These are phyloP conservation scores for Rhodomyrtus tomentosa DNA, from an alignment of 345 rosid genomes.

Conservation along the genomic window DNA sequence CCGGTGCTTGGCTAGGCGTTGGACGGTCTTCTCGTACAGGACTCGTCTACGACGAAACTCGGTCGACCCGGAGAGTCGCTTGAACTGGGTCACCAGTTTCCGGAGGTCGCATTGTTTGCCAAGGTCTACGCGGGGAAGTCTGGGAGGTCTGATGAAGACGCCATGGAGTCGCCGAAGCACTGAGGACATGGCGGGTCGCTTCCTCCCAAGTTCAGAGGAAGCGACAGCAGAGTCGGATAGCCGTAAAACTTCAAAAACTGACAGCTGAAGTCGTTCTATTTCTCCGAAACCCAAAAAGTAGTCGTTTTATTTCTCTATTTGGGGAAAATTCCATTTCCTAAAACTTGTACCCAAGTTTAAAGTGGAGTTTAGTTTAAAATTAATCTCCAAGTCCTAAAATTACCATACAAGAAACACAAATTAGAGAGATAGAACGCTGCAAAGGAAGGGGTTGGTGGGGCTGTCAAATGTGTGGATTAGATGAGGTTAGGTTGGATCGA, in stretches of 20 bases:
- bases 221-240: background rate
- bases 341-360: no score
- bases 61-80: background rate
- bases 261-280: background rate
- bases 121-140: background rate
- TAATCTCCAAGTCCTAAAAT: no score
- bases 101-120: background rate
- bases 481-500: no score
- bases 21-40: slow-evolving; percentile 1
- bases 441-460: no score
- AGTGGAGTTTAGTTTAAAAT: no score
- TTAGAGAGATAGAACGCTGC: no score
- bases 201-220: background rate
- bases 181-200: background rate
- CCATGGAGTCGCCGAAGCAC: background rate
- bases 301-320: no score
- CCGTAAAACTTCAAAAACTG: background rate
- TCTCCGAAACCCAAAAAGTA: no score
- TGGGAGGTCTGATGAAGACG: background rate
- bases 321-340: no score
- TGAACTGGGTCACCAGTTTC: background rate
- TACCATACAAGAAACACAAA: no score
- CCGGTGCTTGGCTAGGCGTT: slow-evolving; percentile 8
- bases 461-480: no score
- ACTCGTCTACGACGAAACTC: background rate